Evolutionary conservation across 2,329 filamentous ascomycete species (phyloP).

Genomic region (Thermoascus crustaceus): DNA sequence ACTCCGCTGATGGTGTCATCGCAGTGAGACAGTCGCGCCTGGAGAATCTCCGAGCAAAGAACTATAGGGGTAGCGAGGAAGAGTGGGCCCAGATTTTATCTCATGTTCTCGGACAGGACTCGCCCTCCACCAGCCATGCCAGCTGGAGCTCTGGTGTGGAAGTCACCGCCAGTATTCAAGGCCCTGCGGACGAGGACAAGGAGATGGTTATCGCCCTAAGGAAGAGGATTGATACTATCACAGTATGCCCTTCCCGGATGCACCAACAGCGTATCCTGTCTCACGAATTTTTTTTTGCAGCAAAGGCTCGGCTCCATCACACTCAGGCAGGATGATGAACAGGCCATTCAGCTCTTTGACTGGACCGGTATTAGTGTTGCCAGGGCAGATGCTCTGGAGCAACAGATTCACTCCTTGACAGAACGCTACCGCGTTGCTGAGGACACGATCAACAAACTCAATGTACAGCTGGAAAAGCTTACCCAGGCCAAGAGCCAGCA

Average conservation of each 20-base stretch:
- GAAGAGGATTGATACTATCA: slow-evolving; percentile 43
- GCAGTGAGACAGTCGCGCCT: slow-evolving; percentile 32
- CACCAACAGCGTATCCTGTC: no score
- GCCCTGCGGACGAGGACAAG: slow-evolving; percentile 19
- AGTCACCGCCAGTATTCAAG: slow-evolving; percentile 20
- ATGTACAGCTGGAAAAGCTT: slow-evolving; percentile 50
- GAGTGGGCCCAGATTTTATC: slow-evolving; percentile 34
- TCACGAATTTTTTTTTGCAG: slow-evolving; percentile 12
- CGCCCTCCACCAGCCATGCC: slow-evolving; percentile 9
- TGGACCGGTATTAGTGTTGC: slow-evolving; percentile 46
- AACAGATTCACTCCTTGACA: slow-evolving; percentile 34
- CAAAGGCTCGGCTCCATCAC: slow-evolving; percentile 49
- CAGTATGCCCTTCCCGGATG: no score
- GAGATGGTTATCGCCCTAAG: slow-evolving; percentile 34
- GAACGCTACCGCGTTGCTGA: slow-evolving; percentile 38
- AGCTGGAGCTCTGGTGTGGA: slow-evolving; percentile 22
- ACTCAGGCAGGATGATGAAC: slow-evolving; percentile 45
- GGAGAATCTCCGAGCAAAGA: slow-evolving; percentile 32
- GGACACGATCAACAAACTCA: slow-evolving; percentile 43
- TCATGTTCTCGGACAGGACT: slow-evolving; percentile 25
- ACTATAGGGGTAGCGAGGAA: slow-evolving; percentile 35
- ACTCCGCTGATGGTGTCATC: slow-evolving; percentile 13
- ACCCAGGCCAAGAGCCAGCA: slow-evolving; percentile 48
- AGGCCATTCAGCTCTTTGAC: slow-evolving; percentile 49
- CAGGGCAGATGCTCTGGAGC: slow-evolving; percentile 35